Evolutionary conservation across 768 basidiomycete genomes (phyloP).

Genomic region (Fomitopsis serialis): DNA sequence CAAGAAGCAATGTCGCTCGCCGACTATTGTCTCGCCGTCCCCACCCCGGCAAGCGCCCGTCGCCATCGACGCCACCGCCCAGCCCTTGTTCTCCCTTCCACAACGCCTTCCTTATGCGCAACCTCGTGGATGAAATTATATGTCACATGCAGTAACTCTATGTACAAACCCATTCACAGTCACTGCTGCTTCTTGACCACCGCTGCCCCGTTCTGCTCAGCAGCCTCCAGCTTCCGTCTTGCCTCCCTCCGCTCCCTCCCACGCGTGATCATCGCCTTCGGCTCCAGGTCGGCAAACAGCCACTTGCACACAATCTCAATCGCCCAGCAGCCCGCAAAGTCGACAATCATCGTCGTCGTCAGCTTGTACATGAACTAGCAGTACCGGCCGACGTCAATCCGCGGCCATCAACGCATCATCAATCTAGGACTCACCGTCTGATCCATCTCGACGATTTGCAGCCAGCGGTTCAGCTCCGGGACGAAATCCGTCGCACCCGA

Average conservation of each 20-base stretch:
- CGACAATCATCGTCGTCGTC: constrained; percentile 76
- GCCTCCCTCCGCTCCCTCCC: constrained; percentile 74
- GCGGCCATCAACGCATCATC: background rate
- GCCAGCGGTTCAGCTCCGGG: constrained; percentile 93
- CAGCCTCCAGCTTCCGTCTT: constrained; percentile 10
- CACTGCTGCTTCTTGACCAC: background rate
- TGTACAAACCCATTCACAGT: background rate
- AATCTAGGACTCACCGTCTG: constrained; percentile 49
- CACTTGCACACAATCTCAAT: constrained; percentile 81
- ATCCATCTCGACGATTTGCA: constrained; percentile 94
- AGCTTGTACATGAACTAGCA: constrained; percentile 83
- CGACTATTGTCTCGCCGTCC: background rate
- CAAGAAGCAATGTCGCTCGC: background rate
- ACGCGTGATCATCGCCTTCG: constrained; percentile 76
- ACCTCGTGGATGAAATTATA: too few species aligned
- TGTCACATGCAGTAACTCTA: too few species aligned
- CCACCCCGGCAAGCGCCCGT: too few species aligned
- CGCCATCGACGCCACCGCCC: background rate
- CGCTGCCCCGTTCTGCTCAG: background rate
- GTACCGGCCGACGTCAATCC: background rate
- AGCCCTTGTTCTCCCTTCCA: background rate
- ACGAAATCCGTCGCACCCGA: constrained; percentile 91
- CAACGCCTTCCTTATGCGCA: background rate
- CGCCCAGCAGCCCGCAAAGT: constrained; percentile 85
- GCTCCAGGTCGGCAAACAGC: constrained; percentile 84